Percentiles rank a stretch among this genome's conserved stretches.
Evolutionary conservation across 306 rosid genomes (phyloP).

Genomic region (Gillenia trifoliata): DNA sequence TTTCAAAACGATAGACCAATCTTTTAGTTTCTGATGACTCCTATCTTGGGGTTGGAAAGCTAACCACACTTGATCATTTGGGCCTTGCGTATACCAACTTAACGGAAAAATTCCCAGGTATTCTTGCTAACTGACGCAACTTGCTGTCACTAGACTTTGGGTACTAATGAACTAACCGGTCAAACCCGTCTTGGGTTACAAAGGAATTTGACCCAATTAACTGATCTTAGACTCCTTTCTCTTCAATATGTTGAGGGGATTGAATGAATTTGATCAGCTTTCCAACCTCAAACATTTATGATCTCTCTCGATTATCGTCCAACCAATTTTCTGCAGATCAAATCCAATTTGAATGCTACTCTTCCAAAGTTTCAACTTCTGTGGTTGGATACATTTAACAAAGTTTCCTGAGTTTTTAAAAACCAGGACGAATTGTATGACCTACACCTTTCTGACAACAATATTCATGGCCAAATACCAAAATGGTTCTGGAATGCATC

Average conservation of each 20-base stretch:
- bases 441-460: conserved; percentile 1
- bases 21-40: background rate
- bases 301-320: background rate
- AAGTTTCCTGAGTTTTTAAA: conserved; percentile 15
- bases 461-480: no score
- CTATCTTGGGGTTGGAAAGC: conserved; percentile 1
- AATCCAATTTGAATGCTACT: background rate
- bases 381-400: background rate
- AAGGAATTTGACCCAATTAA: background rate
- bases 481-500: no score
- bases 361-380: background rate
- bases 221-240: background rate
- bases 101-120: no score
- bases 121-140: no score
- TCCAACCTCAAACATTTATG: background rate
- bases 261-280: conserved; percentile 6
- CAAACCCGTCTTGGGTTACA: conserved; percentile 3
- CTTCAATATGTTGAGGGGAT: conserved; percentile 17
- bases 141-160: no score
- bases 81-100: no score
- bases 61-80: no score
- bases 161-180: no score
- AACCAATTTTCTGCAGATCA: conserved; percentile 13
- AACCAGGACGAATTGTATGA: background rate
- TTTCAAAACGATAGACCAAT: conserved; percentile 4